Percentiles rank a stretch among this genome's conserved stretches.
phyloP scores from a whole-genome alignment of 768 basidiomycete genomes.

The Macrolepiota dolichaula region DNA sequence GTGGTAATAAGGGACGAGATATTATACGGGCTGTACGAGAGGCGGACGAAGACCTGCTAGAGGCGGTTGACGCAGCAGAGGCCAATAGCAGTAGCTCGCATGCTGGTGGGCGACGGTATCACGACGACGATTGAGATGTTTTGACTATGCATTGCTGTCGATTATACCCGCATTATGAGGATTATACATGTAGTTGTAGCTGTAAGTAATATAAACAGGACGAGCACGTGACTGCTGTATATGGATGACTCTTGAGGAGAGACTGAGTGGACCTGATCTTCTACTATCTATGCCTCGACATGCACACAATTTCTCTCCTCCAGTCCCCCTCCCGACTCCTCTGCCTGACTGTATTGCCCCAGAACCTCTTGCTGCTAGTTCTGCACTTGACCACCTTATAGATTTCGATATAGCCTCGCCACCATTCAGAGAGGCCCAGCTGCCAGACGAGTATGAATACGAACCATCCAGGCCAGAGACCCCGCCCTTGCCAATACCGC shows the following conservation, averaged over 20 bases:
- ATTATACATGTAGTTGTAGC: conserved; percentile 1
- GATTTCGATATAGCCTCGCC: conserved; percentile 23
- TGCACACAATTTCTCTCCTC: conserved; percentile 19
- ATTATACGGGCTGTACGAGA: conserved; percentile 17
- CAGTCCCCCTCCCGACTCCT: conserved; percentile 24
- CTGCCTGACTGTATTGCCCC: conserved; percentile 17
- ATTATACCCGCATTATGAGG: conserved; percentile 9
- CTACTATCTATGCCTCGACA: conserved; percentile 13
- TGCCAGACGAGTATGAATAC: conserved; percentile 13
- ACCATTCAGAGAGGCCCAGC: conserved; percentile 25
- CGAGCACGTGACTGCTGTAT: conserved; percentile 6
- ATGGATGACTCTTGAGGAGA: conserved; percentile 1
- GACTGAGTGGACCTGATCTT: background rate
- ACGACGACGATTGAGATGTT: conserved; percentile 3
- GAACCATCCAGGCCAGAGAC: conserved; percentile 3
- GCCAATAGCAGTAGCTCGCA: conserved; percentile 12
- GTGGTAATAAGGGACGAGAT: background rate
- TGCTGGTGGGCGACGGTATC: conserved; percentile 7
- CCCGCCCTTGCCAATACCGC: conserved; percentile 23
- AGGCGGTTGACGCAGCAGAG: conserved; percentile 16
- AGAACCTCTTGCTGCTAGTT: conserved; percentile 5
- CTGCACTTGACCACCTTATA: conserved; percentile 15
- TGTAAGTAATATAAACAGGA: background rate
- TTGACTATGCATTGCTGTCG: background rate
- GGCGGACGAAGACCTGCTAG: conserved; percentile 17